phyloP scores from a whole-genome alignment of 164 flowering plant species.

The Magnolia changhungtana region DNA sequence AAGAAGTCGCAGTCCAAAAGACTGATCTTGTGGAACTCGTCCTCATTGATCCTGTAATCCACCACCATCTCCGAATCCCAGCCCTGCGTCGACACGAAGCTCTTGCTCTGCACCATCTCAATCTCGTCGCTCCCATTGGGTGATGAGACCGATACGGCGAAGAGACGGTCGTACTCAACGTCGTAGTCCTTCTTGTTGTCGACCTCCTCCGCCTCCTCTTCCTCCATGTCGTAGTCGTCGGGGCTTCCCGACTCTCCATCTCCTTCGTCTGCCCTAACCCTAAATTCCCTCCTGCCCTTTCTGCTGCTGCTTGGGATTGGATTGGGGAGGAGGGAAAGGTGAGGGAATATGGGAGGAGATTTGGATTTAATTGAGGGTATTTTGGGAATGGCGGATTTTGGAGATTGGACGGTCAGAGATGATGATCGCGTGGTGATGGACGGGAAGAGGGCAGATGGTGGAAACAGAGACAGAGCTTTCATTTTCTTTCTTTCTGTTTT shows the following conservation, averaged over 20 bases:
- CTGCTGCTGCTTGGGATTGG: not conserved
- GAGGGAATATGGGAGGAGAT: not conserved
- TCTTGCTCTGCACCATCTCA: slow-evolving; percentile 60
- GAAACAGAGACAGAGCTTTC: not conserved
- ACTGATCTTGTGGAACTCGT: slow-evolving; percentile 84
- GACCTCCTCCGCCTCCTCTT: slow-evolving; percentile 78
- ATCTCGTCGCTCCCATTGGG: slow-evolving; percentile 43
- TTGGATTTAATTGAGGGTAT: not conserved
- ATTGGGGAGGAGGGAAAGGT: not conserved
- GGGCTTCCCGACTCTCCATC: slow-evolving; percentile 58
- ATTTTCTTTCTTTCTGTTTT: too few relatives aligned
- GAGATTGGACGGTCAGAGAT: not conserved
- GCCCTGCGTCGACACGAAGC: slow-evolving; percentile 71
- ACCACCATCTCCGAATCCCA: slow-evolving; percentile 89
- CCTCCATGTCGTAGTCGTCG: slow-evolving; percentile 77
- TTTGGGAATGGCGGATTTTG: not conserved
- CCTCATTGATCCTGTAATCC: slow-evolving; percentile 86
- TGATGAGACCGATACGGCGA: slow-evolving; percentile 16
- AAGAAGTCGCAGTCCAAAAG: slow-evolving; percentile 90
- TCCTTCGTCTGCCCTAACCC: slow-evolving; percentile 62
- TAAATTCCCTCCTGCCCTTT: slow-evolving; percentile 21
- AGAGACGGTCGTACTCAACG: slow-evolving; percentile 63
- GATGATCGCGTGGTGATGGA: not conserved
- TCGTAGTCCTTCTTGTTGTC: slow-evolving; percentile 92
- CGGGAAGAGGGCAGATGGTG: not conserved